Percentiles rank a stretch among this genome's conserved stretches.
phyloP scores from a whole-genome alignment of 139 green algal genomes.

The Zygnema circumcarinatum region DNA sequence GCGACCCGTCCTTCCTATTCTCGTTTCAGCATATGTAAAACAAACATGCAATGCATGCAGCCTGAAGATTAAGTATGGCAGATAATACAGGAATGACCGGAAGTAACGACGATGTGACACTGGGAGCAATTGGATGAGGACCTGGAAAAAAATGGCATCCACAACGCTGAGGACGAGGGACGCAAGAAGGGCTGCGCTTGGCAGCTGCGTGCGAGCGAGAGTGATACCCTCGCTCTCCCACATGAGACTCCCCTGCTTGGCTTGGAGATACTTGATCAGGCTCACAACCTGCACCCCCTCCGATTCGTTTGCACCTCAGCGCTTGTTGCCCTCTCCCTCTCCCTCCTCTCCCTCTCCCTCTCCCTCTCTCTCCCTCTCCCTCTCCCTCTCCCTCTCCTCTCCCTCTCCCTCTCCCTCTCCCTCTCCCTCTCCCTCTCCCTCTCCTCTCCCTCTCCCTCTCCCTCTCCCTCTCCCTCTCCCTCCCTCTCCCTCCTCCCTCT shows the following conservation, averaged over 20 bases:
- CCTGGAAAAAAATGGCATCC: conserved; percentile 62
- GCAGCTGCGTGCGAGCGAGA: conserved; percentile 50
- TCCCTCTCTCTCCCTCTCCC: not conserved
- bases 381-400: not conserved
- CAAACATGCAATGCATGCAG: no score
- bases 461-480: conserved; percentile 1
- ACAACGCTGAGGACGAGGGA: conserved; percentile 68
- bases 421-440: not conserved
- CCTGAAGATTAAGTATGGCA: no score
- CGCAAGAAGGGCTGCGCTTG: conserved; percentile 56
- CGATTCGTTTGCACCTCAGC: not conserved
- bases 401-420: not conserved
- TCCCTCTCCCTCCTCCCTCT: not conserved
- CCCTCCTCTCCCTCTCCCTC: not conserved
- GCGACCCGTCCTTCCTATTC: not conserved
- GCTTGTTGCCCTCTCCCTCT: not conserved
- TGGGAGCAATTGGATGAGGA: conserved; percentile 20
- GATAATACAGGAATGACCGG: not conserved
- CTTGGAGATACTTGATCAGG: conserved; percentile 82
- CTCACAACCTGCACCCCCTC: conserved; percentile 58
- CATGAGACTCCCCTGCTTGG: conserved; percentile 74
- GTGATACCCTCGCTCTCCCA: conserved; percentile 78
- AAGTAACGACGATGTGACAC: not conserved
- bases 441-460: not conserved
- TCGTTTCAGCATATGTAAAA: no score